These are phyloP conservation scores for Hura crepitans DNA, from an alignment of 441 rosid species.

Conservation along the genomic window DNA sequence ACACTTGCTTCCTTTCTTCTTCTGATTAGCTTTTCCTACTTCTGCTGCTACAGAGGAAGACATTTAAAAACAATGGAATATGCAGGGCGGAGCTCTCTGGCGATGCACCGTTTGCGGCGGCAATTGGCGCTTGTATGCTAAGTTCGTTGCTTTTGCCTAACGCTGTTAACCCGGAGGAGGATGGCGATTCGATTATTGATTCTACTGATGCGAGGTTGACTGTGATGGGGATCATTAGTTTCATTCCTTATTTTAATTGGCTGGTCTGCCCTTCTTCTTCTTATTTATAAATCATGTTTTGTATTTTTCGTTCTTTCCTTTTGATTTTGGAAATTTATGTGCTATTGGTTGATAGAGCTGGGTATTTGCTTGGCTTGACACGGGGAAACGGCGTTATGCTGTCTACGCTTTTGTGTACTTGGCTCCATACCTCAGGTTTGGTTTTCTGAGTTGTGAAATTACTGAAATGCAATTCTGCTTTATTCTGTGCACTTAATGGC, in stretches of 20 bases:
- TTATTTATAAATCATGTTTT: neutral
- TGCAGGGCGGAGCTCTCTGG: conserved; percentile 71
- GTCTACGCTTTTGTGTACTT: conserved; percentile 67
- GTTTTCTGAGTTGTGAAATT: neutral
- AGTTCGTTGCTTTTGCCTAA: conserved; percentile 64
- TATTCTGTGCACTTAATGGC: neutral
- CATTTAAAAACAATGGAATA: conserved; percentile 19
- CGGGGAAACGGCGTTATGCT: conserved; percentile 76
- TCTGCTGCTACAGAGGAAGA: neutral
- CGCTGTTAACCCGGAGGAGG: conserved; percentile 32
- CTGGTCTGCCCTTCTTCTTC: conserved; percentile 42
- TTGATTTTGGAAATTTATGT: neutral
- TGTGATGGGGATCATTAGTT: conserved; percentile 83
- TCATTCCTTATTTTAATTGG: conserved; percentile 96
- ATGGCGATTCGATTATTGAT: conserved; percentile 44
- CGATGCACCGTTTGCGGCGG: conserved; percentile 70
- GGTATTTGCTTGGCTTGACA: conserved; percentile 98
- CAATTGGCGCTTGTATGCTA: conserved; percentile 71
- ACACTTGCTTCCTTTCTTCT: neutral
- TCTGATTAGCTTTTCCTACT: too few relatives aligned
- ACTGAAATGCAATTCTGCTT: neutral
- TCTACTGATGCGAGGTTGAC: conserved; percentile 70
- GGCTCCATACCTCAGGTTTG: conserved; percentile 77
- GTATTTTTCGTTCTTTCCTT: neutral
- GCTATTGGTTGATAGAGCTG: conserved; percentile 54